These are phyloP conservation scores for Myxozyma geophila DNA, from an alignment of 805 yeast genomes.

Conservation along the genomic window DNA sequence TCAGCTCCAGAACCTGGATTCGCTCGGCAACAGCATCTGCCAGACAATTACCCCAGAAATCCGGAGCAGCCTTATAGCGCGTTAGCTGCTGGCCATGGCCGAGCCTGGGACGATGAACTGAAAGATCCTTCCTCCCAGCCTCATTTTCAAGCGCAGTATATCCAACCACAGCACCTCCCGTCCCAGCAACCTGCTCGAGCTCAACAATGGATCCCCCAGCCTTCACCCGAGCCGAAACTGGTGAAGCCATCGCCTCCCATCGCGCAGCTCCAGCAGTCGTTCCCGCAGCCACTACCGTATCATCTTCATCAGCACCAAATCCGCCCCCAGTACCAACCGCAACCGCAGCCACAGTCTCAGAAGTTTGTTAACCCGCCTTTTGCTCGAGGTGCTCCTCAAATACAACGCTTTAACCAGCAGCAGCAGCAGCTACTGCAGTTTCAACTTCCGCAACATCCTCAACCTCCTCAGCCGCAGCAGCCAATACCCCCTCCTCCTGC, in stretches of 20 bases:
- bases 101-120: slow-evolving; percentile 20
- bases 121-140: not conserved
- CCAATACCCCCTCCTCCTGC: slow-evolving; percentile 2
- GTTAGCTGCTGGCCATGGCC: slow-evolving; percentile 16
- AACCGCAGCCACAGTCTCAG: no score
- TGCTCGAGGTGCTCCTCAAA: no score
- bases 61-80: slow-evolving; percentile 27
- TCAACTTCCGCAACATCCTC: not conserved
- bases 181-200: not conserved
- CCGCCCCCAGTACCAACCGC: no score
- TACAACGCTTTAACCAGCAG: not conserved
- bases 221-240: not conserved
- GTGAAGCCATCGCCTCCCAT: not conserved
- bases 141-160: not conserved
- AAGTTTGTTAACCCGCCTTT: no score
- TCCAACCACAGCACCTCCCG: not conserved
- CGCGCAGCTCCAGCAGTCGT: not conserved
- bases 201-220: slow-evolving; percentile 2
- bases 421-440: slow-evolving; percentile 7
- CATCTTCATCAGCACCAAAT: not conserved
- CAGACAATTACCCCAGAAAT: slow-evolving; percentile 20
- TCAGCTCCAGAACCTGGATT: slow-evolving; percentile 14
- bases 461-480: not conserved
- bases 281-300: not conserved
- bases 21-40: slow-evolving; percentile 15